Conservation (phyloP, 2,329 filamentous ascomycete genomes). For the Nigrospora oryzae region DNA sequence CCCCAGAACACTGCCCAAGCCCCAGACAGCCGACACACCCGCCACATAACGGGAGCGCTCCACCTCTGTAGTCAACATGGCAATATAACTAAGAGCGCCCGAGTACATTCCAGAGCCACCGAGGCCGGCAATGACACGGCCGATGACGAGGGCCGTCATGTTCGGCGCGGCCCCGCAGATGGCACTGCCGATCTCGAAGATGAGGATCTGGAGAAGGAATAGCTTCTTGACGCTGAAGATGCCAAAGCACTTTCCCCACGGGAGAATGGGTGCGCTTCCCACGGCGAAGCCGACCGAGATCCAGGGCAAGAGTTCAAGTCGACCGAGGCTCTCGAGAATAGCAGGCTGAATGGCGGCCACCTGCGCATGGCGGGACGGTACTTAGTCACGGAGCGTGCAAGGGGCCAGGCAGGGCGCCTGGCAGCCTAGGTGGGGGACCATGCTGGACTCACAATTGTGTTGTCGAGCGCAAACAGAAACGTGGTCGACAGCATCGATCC, state of each 20-base stretch:
- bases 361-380: not conserved
- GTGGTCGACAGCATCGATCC: not conserved
- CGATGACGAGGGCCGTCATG: constrained; percentile 36
- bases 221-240: constrained; percentile 36
- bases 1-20: not conserved
- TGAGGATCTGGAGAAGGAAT: constrained; percentile 13
- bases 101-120: constrained; percentile 32
- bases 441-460: not conserved
- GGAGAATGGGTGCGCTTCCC: constrained; percentile 27
- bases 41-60: constrained; percentile 1
- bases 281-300: constrained; percentile 29
- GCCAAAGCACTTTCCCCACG: constrained; percentile 26
- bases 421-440: not conserved
- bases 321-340: constrained; percentile 27
- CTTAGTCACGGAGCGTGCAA: not conserved
- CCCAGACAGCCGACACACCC: not conserved
- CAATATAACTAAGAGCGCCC: constrained; percentile 14
- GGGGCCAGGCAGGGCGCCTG: not conserved
- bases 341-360: constrained; percentile 35
- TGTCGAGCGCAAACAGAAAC: not conserved
- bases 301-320: constrained; percentile 31
- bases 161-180: constrained; percentile 31
- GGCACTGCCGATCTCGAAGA: constrained; percentile 19
- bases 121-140: constrained; percentile 30
- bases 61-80: not conserved